These are phyloP conservation scores for Plantago elongata DNA, from an alignment of 257 asterid genomes.

Conservation along the genomic window DNA sequence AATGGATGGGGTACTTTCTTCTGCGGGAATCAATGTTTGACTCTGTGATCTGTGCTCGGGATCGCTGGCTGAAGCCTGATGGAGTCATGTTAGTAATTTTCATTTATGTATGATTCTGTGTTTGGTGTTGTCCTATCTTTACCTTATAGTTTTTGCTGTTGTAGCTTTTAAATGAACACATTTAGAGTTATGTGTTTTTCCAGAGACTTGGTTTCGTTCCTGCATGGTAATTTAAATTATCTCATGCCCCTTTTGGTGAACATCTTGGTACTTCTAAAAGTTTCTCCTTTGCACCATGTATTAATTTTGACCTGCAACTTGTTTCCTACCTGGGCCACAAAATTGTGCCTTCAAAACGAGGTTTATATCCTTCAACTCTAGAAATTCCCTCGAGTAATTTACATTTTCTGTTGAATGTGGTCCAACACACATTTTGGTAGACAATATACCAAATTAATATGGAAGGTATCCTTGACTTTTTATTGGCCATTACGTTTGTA, in stretches of 20 bases:
- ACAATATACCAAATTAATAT: neutral
- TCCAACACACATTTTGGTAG: too few relatives aligned
- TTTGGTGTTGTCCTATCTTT: too few relatives aligned
- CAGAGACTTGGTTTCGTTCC: constrained; percentile 1
- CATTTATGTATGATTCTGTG: neutral
- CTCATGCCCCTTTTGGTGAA: neutral
- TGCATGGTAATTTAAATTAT: neutral
- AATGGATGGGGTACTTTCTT: constrained; percentile 99
- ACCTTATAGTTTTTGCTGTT: neutral
- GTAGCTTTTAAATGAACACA: neutral
- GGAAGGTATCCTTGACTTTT: too few relatives aligned
- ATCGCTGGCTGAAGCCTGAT: constrained; percentile 80
- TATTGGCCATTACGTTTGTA: too few relatives aligned
- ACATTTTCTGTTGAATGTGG: too few relatives aligned
- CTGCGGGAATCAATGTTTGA: constrained; percentile 99
- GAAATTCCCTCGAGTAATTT: too few relatives aligned
- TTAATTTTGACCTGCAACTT: neutral
- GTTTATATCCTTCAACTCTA: too few relatives aligned
- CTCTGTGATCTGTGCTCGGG: constrained; percentile 89
- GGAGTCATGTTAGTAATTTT: constrained; percentile 78
- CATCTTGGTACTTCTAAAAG: neutral
- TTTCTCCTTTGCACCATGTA: neutral
- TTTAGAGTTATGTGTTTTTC: neutral
- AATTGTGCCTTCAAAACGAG: too few relatives aligned
- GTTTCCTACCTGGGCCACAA: neutral